Base-by-base conservation (phyloP, 2,329 filamentous ascomycete species). In the Nigrospora osmanthi region DNA sequence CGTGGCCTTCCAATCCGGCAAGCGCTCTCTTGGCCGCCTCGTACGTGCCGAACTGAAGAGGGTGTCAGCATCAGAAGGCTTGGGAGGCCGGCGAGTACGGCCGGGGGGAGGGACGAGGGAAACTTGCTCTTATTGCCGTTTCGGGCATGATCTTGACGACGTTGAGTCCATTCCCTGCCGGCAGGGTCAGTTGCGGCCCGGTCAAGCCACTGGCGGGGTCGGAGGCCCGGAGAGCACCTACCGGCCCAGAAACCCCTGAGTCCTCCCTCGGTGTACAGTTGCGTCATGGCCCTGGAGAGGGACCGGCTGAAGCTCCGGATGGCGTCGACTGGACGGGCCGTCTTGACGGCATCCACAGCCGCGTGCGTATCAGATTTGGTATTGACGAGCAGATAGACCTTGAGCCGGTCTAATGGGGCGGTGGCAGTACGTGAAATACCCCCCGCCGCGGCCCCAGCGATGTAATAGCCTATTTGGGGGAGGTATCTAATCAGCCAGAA, bases 121-220 rank as follows among this genome's bases (percentile, higher is more conserved):
- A 6, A 54, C 54, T 34, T 59, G 72, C 70, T 57, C 96, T 95
- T 61, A 98, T 95, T 23, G 93, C 91, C 28, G 91, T 96, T 69
- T 98, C 93, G 0, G 93, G 93, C 89, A 97, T 95, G 49, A 98
- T 93, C 66, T 98, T 98, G 58, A 96, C 66, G 3, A 98, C 89
- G 56, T 98, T 98, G 54, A 98, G 72, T 4, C 93, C 93, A 59
- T 98, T 98, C 34, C 93, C 90, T 95, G 55, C 2, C 14, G 7
- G 16, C 30, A 37, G 23, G 23, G 23, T 28, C 9, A 28, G 23
- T 28, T 7, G 23, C 23, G 9, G 23, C 7, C 23, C 23, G 2
- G 23, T 28, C 23, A 28, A 10, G 5, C 23, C 23, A 2, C 23
- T 7, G 23, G 23, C 23, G 23, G 7, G 23, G 23, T 10, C 23